Conservation (phyloP, 1,284 basidiomycete species). For the Bondarzewia mesenterica region DNA sequence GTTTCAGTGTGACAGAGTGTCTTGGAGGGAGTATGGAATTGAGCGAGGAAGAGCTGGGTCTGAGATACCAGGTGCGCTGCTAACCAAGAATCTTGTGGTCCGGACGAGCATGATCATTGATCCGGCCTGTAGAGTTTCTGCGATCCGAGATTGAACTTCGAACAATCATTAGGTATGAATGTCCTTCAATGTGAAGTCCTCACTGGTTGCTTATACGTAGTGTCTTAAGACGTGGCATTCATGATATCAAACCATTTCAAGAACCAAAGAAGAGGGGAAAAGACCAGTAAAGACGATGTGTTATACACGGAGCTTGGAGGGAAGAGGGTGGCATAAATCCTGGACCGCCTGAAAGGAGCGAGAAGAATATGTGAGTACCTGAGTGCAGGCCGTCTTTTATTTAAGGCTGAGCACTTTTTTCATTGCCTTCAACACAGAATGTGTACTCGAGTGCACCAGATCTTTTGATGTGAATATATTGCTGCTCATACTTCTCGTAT, state of each 20-base stretch:
- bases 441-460: too few species aligned
- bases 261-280: constrained; percentile 34
- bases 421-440: too few species aligned
- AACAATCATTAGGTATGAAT: constrained; percentile 67
- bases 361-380: too few species aligned
- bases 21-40: constrained; percentile 79
- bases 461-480: too few species aligned
- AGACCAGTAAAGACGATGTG: constrained; percentile 2
- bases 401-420: too few species aligned
- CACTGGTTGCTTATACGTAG: neutral
- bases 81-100: neutral
- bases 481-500: too few species aligned
- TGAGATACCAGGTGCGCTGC: constrained; percentile 59
- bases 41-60: constrained; percentile 60
- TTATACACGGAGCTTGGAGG: constrained; percentile 15
- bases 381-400: too few species aligned
- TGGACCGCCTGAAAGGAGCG: too few species aligned
- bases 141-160: constrained; percentile 76
- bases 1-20: constrained; percentile 87
- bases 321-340: neutral
- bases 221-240: constrained; percentile 61
- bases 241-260: constrained; percentile 75
- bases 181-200: neutral
- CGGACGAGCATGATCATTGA: neutral
- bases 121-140: constrained; percentile 55